Conservation (phyloP, 2,329 filamentous ascomycete genomes). For the Beauveria brongniartii region DNA sequence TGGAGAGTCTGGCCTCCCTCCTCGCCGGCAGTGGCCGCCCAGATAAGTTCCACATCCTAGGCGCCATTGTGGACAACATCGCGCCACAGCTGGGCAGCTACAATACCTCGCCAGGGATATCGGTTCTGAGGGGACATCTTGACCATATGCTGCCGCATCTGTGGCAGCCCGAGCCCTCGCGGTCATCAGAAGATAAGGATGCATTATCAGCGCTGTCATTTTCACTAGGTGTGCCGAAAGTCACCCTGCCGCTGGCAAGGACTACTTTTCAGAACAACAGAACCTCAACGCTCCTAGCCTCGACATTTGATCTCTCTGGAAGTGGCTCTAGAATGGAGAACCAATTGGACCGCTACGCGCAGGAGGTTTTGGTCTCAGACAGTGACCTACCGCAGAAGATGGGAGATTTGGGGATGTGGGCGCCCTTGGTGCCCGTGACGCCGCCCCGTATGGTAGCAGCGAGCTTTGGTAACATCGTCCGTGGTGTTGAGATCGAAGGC, state of each 20-base stretch:
- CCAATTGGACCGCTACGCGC: constrained; percentile 30
- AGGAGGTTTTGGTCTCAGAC: constrained; percentile 25
- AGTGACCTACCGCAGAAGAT: constrained; percentile 16
- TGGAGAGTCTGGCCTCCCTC: constrained; percentile 35
- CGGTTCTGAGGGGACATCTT: constrained; percentile 39
- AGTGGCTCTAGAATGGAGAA: constrained; percentile 17
- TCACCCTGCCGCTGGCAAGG: constrained; percentile 62
- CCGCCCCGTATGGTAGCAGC: constrained; percentile 51
- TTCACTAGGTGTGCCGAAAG: constrained; percentile 26
- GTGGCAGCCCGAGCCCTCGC: constrained; percentile 28
- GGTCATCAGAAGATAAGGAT: constrained; percentile 23
- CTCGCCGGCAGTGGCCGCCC: constrained; percentile 35
- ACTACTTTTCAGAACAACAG: constrained; percentile 68
- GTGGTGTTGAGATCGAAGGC: constrained; percentile 46
- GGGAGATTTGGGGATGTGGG: constrained; percentile 22
- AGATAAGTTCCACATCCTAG: constrained; percentile 37
- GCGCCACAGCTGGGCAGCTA: constrained; percentile 26
- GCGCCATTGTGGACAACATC: constrained; percentile 50
- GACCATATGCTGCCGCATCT: constrained; percentile 36
- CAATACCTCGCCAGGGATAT: constrained; percentile 36
- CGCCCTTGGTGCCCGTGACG: constrained; percentile 56
- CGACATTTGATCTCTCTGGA: constrained; percentile 21
- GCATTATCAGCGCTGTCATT: constrained; percentile 35
- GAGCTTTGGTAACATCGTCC: constrained; percentile 72
- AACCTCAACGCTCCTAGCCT: constrained; percentile 47